Evolutionary conservation across 1,284 basidiomycete genomes (phyloP).

Genomic region (Ceratobasidium sp.): DNA sequence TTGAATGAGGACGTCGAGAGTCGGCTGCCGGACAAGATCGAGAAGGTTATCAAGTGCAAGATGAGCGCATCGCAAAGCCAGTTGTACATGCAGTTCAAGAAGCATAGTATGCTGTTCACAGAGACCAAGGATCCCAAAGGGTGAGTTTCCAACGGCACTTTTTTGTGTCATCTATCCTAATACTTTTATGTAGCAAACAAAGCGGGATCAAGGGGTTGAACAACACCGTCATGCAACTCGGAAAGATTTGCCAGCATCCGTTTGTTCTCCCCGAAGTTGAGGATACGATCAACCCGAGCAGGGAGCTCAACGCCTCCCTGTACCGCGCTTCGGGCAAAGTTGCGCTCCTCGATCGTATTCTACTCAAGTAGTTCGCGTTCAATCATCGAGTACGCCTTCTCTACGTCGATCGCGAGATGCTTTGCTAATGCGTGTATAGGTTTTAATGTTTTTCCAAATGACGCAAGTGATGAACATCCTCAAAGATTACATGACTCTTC

Average conservation of each 20-base stretch:
- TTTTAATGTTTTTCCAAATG: constrained; percentile 99
- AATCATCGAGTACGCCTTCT: constrained; percentile 82
- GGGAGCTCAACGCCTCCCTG: constrained; percentile 88
- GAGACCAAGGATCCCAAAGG: constrained; percentile 96
- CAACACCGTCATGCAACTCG: constrained; percentile 99
- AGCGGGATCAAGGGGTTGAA: constrained; percentile 88
- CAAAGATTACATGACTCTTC: constrained; percentile 93
- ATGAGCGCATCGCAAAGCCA: constrained; percentile 98
- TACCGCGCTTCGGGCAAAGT: constrained; percentile 94
- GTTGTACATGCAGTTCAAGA: constrained; percentile 99
- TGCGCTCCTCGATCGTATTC: constrained; percentile 91
- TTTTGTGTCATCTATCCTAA: no score
- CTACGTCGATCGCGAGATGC: background rate
- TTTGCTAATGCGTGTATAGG: constrained; percentile 82
- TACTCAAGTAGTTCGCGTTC: constrained; percentile 95
- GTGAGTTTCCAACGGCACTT: constrained; percentile 59
- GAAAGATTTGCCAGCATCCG: constrained; percentile 99
- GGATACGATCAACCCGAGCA: constrained; percentile 87
- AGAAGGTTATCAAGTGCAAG: constrained; percentile 97
- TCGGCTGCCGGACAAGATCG: constrained; percentile 98
- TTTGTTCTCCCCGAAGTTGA: constrained; percentile 98
- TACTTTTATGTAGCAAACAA: constrained; percentile 67
- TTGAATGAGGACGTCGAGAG: constrained; percentile 99
- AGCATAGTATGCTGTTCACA: constrained; percentile 92
- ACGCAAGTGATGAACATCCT: constrained; percentile 99